phyloP scores from a whole-genome alignment of 257 asterid genomes.

The Voacanga thouarsii region DNA sequence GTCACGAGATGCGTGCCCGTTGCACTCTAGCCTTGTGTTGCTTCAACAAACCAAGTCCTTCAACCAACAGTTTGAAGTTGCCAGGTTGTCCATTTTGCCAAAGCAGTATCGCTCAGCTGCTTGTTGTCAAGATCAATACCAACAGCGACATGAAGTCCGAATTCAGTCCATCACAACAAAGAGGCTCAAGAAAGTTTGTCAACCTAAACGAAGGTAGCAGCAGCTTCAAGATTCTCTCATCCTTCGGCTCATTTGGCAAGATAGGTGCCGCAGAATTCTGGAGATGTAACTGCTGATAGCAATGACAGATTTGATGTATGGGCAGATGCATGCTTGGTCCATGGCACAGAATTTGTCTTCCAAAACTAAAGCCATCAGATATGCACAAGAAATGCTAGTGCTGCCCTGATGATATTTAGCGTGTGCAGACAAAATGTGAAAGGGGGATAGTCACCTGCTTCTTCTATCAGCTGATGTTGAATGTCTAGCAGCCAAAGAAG shows the following conservation, averaged over 20 bases:
- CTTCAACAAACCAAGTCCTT: slow-evolving; percentile 51
- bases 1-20: slow-evolving; percentile 86
- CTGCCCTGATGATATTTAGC: neutral
- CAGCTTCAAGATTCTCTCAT: slow-evolving; percentile 53
- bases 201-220: slow-evolving; percentile 57
- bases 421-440: no score
- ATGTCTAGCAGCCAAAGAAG: no score
- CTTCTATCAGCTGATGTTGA: no score
- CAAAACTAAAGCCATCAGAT: neutral
- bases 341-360: neutral
- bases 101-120: slow-evolving; percentile 49
- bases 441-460: no score
- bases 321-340: neutral
- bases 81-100: slow-evolving; percentile 84
- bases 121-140: slow-evolving; percentile 43
- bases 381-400: neutral
- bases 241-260: slow-evolving; percentile 58
- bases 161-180: slow-evolving; percentile 44
- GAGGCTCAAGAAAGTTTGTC: slow-evolving; percentile 38
- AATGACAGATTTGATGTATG: slow-evolving; percentile 29
- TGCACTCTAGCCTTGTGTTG: slow-evolving; percentile 73
- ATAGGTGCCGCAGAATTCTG: slow-evolving; percentile 44
- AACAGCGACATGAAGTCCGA: slow-evolving; percentile 34
- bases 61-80: slow-evolving; percentile 29
- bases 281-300: slow-evolving; percentile 50